Evolutionary conservation across 176 grass and related monocot genomes (phyloP), one percentile per base, ranked within the genome.

Genomic region (Cymbopogon citratus): DNA sequence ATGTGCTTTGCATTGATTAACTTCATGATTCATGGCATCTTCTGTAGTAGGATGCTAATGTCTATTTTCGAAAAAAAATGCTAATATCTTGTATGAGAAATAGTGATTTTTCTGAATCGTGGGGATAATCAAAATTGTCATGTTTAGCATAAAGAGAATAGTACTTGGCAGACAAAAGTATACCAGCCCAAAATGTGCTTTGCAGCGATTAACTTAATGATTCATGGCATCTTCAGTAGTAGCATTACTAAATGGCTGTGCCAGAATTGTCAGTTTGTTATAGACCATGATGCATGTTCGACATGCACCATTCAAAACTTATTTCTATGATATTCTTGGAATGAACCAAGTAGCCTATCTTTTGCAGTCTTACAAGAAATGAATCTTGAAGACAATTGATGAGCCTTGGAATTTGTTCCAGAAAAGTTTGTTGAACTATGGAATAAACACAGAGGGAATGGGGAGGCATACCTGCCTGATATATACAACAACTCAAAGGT

Each of bases 401-500:
- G 82, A 91, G 67, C 86, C 86, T 0, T 98, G 92, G 92, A 89
- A 83, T 44, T 81, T 90, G 60, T 93, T 95, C 63, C 80, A 91
- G 38, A 82, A 93, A 93, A 91, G 77, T 95, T 98, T 84, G 43
- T 95, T 19, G 78, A 78, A 25, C 74, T 99, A 59, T 99, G 96
- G 96, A 87, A 90, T 85, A 81, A 90, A 84, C 87, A 99, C 69
- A 90, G 83, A 82, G 89, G 85, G 63, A 92, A 90, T 85, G 96
- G 96, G 54, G 92, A 99, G 40, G 91, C 91, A 19, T 95, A 95
- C 87, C 87, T 86, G 15, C 27, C 67, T 3, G 73, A 85, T 54
- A 84, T 99, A 88, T 99, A 90, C 80, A 99, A 98, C 63, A 95
- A 86, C 13, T 63, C 83, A 6, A 80, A 91, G 39, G 82, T 95